Evolutionary conservation across 495 filamentous ascomycete genomes (phyloP).

Genomic region (Hypoxylon subgilvum): DNA sequence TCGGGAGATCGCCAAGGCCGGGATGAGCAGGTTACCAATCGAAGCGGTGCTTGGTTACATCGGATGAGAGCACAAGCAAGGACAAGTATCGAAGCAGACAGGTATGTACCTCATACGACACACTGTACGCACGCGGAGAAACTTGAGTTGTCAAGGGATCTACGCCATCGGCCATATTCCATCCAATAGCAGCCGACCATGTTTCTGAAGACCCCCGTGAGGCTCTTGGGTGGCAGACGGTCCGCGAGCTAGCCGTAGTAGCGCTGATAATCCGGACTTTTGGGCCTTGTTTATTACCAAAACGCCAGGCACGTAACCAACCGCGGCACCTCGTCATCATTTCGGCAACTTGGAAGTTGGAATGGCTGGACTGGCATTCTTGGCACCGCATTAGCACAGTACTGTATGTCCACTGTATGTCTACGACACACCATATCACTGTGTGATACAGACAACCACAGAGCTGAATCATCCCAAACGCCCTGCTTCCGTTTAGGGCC

Average conservation of each 20-base stretch:
- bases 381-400: not conserved
- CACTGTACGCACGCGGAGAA: not conserved
- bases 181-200: constrained; percentile 16
- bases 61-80: not conserved
- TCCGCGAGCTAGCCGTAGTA: constrained; percentile 6
- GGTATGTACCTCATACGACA: constrained; percentile 2
- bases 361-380: constrained; percentile 6
- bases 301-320: constrained; percentile 9
- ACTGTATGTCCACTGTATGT: constrained; percentile 7
- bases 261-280: constrained; percentile 8
- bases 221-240: constrained; percentile 1
- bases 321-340: constrained; percentile 19
- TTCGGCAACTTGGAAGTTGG: constrained; percentile 11
- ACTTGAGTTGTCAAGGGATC: constrained; percentile 6
- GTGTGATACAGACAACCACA: not conserved
- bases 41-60: constrained; percentile 7
- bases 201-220: constrained; percentile 10
- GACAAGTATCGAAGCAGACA: not conserved
- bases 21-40: constrained; percentile 2
- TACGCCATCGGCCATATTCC: constrained; percentile 16
- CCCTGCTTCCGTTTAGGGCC: constrained; percentile 10
- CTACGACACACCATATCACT: constrained; percentile 11
- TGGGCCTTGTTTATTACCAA: not conserved
- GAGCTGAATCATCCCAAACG: not conserved
- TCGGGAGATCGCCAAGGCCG: constrained; percentile 27